Evolutionary conservation across 805 yeast species (phyloP).

Genomic region (Candida orba): DNA sequence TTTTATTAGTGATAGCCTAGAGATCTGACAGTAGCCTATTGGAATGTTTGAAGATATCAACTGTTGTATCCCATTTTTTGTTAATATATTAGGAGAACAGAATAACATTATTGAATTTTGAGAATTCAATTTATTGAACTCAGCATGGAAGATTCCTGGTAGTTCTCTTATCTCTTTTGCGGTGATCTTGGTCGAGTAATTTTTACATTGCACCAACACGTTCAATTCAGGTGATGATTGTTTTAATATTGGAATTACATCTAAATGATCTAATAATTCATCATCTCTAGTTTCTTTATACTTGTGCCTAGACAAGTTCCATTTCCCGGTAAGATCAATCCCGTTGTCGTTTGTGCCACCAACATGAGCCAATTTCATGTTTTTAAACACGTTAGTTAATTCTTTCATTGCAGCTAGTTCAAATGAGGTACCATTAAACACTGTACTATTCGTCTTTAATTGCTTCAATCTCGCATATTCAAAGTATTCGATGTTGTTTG

Average conservation of each 20-base stretch:
- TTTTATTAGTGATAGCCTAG: conserved; percentile 3
- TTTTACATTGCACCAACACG: conserved; percentile 21
- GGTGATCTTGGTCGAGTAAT: conserved; percentile 17
- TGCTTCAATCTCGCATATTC: conserved; percentile 12
- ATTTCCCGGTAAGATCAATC: conserved; percentile 17
- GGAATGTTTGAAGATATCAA: conserved; percentile 16
- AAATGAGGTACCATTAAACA: conserved; percentile 21
- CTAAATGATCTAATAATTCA: background rate
- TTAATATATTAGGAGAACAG: conserved; percentile 17
- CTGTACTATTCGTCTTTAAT: conserved; percentile 16
- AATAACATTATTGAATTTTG: conserved; percentile 15
- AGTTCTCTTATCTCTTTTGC: conserved; percentile 23
- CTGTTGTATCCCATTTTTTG: conserved; percentile 18
- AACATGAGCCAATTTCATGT: conserved; percentile 8
- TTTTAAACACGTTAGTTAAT: conserved; percentile 6
- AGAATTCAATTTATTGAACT: conserved; percentile 8
- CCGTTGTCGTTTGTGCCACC: conserved; percentile 24
- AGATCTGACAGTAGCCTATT: conserved; percentile 16
- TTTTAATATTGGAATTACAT: conserved; percentile 3
- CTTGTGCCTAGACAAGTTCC: conserved; percentile 9
- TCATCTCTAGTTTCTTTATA: background rate
- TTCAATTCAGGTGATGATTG: conserved; percentile 12
- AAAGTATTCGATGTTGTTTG: conserved; percentile 9
- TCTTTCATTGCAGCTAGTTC: conserved; percentile 15
- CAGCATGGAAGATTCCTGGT: conserved; percentile 17